Evolutionary conservation across 345 rosid genomes (phyloP).

Genomic region (Gossypium herbaceum): DNA sequence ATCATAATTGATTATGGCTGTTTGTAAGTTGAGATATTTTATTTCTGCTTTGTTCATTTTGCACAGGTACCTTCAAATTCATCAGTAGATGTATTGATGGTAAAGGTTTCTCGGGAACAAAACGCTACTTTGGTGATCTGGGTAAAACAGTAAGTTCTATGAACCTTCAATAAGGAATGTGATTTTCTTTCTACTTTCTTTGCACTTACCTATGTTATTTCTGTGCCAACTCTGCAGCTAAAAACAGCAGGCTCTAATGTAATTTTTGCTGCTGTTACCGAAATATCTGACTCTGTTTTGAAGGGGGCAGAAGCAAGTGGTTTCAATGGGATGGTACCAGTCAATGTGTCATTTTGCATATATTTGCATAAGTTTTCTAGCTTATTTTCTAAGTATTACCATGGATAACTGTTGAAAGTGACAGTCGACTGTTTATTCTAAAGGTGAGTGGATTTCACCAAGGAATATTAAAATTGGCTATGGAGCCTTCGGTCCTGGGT

Average conservation of each 20-base stretch:
- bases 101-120: slow-evolving; percentile 82
- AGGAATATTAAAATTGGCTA: slow-evolving; percentile 84
- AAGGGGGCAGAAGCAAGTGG: slow-evolving; percentile 91
- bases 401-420: not conserved
- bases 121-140: slow-evolving; percentile 88
- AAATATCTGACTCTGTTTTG: slow-evolving; percentile 83
- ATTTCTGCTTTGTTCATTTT: slow-evolving; percentile 19
- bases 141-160: slow-evolving; percentile 69
- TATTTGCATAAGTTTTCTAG: not conserved
- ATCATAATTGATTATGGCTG: slow-evolving; percentile 8
- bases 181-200: slow-evolving; percentile 5
- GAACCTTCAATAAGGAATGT: slow-evolving; percentile 9
- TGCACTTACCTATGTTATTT: slow-evolving; percentile 11
- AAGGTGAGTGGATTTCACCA: slow-evolving; percentile 86
- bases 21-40: slow-evolving; percentile 14
- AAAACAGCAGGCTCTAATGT: slow-evolving; percentile 86
- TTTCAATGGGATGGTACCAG: slow-evolving; percentile 82
- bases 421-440: slow-evolving; percentile 12
- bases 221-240: slow-evolving; percentile 53
- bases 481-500: slow-evolving; percentile 90
- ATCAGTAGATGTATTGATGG: slow-evolving; percentile 67
- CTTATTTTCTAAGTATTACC: not conserved
- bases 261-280: slow-evolving; percentile 75
- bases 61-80: slow-evolving; percentile 77
- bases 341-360: slow-evolving; percentile 15